Evolutionary conservation across 148 eudicot genomes (phyloP).

Genomic region (Chenopodium suecicum): DNA sequence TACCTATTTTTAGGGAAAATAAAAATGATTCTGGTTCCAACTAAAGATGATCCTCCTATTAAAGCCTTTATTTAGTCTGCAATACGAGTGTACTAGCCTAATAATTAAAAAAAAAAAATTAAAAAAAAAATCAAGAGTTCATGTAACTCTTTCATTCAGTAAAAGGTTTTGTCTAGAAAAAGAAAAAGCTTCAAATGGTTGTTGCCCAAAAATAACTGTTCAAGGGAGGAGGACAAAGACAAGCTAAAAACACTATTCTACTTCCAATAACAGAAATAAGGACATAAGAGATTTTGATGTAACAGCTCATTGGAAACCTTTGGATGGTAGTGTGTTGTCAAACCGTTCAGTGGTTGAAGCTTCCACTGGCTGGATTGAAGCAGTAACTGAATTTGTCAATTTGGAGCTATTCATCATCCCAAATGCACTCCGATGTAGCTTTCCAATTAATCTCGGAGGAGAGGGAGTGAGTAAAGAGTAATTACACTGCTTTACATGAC

Average conservation of each 20-base stretch:
- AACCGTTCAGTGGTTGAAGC: conserved; percentile 41
- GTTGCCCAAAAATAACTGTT: background rate
- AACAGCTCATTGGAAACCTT: conserved; percentile 51
- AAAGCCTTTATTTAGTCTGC: background rate
- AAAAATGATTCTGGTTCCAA: background rate
- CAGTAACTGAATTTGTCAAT: conserved; percentile 38
- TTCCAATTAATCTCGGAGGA: conserved; percentile 24
- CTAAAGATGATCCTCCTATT: background rate
- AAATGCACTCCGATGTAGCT: conserved; percentile 33
- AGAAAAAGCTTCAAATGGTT: background rate
- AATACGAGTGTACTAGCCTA: background rate
- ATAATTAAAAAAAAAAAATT: background rate
- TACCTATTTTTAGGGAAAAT: background rate
- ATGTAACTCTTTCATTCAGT: background rate
- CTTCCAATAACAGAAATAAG: background rate
- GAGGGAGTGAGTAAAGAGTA: conserved; percentile 29
- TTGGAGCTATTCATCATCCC: conserved; percentile 41
- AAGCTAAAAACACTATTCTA: background rate
- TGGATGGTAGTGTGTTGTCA: conserved; percentile 73
- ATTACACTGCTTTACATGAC: conserved; percentile 24
- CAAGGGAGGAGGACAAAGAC: background rate
- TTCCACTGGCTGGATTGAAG: conserved; percentile 54
- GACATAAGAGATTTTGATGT: background rate
- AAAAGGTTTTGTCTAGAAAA: no score
- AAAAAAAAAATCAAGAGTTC: background rate